Evolutionary conservation across 306 rosid species (phyloP).

Genomic region (Pterocarpus macrocarpus): DNA sequence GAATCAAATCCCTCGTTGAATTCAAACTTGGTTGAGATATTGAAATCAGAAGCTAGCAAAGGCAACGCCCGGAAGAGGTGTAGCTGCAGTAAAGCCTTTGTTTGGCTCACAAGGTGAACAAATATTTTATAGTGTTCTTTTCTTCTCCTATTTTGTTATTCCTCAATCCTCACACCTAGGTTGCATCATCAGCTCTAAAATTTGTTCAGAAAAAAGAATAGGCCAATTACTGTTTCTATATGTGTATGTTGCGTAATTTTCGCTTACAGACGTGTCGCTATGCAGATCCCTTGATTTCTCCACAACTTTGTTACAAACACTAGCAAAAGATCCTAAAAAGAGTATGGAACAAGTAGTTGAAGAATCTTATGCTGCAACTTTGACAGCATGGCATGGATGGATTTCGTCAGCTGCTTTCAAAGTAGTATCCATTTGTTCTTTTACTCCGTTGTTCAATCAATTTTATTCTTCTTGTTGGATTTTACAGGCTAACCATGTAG

Average conservation of each 20-base stretch:
- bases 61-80: constrained; percentile 61
- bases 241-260: constrained; percentile 24
- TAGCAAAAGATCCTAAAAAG: constrained; percentile 62
- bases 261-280: constrained; percentile 21
- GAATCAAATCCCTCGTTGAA: constrained; percentile 65
- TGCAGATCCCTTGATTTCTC: constrained; percentile 83
- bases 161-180: neutral
- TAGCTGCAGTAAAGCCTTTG: constrained; percentile 79
- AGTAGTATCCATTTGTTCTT: constrained; percentile 52
- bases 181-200: constrained; percentile 27
- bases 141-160: constrained; percentile 22
- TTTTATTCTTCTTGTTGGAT: neutral
- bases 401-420: constrained; percentile 91
- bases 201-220: neutral
- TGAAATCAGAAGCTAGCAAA: constrained; percentile 71
- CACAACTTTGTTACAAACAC: constrained; percentile 59
- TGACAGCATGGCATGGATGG: constrained; percentile 97
- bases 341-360: constrained; percentile 79
- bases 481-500: too few relatives aligned
- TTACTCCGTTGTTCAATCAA: constrained; percentile 16
- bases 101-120: constrained; percentile 88
- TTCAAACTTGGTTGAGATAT: constrained; percentile 81
- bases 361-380: constrained; percentile 73
- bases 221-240: constrained; percentile 18
- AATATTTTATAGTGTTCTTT: neutral